Base-by-base conservation (phyloP, 225 moss, liverwort and hornwort genomes). In the Physcomitrium patens region DNA sequence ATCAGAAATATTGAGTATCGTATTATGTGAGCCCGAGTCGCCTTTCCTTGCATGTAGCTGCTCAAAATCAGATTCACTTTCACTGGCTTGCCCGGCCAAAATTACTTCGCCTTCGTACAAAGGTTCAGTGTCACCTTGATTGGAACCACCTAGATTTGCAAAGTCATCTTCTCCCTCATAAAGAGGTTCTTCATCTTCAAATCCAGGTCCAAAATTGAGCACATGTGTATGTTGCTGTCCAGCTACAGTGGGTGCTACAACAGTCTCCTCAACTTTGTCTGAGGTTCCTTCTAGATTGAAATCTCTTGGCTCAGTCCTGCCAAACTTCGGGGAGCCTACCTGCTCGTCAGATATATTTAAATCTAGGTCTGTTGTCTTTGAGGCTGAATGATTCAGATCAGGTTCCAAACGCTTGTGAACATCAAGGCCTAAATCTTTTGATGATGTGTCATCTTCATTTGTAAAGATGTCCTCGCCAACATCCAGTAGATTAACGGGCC, bases 151-250 rank as follows among this genome's bases (percentile, higher is more conserved):
- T 71, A 81, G 87, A 77, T 85, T 85, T 46, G 85, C 84, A 1
- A 85, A 81, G 66, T 87, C 90, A 63, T 78, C 82, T 84, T 99
- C 99, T 68, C 99, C 95, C 79, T 95, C 93, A 42, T 99, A 94
- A 11, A 94, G 78, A 47, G 94, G 94, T 67, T 96, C 96, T 68
- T 96, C 96, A 68, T 94, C 92, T 42, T 90, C 90, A 79, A 94
- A 74, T 71, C 86, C 90, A 80, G 79, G 88, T 68, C 89, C 89
- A 79, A 76, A 58, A 63, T 78, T 80, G 63, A 83, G 76, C 51
- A 74, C 63, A 26, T 72, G 85, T 63, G 49, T 77, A 63, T 59
- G 78, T 28, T 73, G 80, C 41, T 88, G 85, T 63, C 73, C 78
- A 78, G 55, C 65, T 62, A 73, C 69, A 69, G 72, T 60, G 37